phyloP scores from a whole-genome alignment of 495 filamentous ascomycete genomes.

The Cercophora newfieldiana region DNA sequence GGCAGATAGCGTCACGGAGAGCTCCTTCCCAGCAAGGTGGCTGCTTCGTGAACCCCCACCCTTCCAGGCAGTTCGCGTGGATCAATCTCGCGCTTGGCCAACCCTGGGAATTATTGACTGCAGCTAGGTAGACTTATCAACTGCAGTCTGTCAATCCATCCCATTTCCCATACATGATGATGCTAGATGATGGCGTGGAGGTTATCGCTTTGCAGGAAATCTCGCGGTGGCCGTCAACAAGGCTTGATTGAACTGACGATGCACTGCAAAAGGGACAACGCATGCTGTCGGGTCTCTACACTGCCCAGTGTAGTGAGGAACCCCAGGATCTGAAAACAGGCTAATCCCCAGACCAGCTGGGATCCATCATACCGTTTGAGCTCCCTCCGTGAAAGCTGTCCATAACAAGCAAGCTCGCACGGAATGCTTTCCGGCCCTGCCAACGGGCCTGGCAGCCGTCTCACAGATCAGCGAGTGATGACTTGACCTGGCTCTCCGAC shows the following conservation, averaged over 20 bases:
- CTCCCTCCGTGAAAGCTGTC: too few relatives aligned
- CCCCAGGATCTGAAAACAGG: not conserved
- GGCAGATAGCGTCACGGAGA: not conserved
- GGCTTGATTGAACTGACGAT: too few relatives aligned
- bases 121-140: conserved; percentile 3
- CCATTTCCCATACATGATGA: not conserved
- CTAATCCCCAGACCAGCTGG: too few relatives aligned
- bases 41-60: conserved; percentile 4
- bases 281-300: too few relatives aligned
- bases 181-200: not conserved
- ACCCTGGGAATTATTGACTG: conserved; percentile 4
- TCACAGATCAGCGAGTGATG: not conserved
- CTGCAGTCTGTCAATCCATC: not conserved
- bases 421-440: conserved; percentile 2
- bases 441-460: not conserved
- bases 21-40: not conserved
- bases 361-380: too few relatives aligned
- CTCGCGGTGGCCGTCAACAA: too few relatives aligned
- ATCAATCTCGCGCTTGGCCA: not conserved
- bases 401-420: too few relatives aligned
- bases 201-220: not conserved
- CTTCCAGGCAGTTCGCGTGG: not conserved
- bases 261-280: too few relatives aligned
- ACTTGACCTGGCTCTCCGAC: not conserved
- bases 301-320: too few relatives aligned